These are phyloP conservation scores for Gnetum montanum DNA, from an alignment of 75 land plant species.

Conservation along the genomic window DNA sequence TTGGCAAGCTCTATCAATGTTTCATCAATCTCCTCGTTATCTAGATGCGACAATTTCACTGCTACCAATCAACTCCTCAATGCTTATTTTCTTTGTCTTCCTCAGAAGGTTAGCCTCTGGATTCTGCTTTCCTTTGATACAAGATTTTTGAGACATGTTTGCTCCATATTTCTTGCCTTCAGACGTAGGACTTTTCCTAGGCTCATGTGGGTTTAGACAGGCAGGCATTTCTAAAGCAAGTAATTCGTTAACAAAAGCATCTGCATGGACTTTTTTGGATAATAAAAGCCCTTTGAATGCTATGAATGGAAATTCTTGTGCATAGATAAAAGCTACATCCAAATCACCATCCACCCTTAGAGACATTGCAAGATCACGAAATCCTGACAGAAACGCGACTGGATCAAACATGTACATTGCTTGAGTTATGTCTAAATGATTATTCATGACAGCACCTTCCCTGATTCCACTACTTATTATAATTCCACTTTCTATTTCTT, in stretches of 20 bases:
- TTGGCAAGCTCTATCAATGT: conserved; percentile 1
- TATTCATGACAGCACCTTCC: conserved; percentile 15
- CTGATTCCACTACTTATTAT: conserved; percentile 43
- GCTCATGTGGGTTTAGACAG: background rate
- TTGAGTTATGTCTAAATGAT: conserved; percentile 12
- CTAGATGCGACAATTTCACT: background rate
- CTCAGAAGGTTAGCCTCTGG: conserved; percentile 6
- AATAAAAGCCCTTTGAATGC: conserved; percentile 28
- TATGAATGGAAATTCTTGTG: conserved; percentile 37
- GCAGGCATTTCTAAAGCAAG: background rate
- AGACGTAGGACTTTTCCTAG: background rate
- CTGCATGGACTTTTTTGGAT: conserved; percentile 16
- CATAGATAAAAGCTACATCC: conserved; percentile 27
- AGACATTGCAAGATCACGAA: conserved; percentile 29
- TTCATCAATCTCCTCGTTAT: background rate
- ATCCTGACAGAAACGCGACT: conserved; percentile 18
- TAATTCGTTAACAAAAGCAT: conserved; percentile 7
- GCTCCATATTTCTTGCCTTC: no score
- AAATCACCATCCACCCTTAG: conserved; percentile 19
- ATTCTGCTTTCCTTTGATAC: conserved; percentile 1
- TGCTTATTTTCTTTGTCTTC: conserved; percentile 7
- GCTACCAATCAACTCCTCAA: conserved; percentile 7
- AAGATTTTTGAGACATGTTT: background rate
- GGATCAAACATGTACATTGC: conserved; percentile 29
- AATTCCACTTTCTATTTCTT: conserved; percentile 13